Evolutionary conservation across 2,329 filamentous ascomycete genomes (phyloP).

Genomic region (Aspergillus aculeatinus): DNA sequence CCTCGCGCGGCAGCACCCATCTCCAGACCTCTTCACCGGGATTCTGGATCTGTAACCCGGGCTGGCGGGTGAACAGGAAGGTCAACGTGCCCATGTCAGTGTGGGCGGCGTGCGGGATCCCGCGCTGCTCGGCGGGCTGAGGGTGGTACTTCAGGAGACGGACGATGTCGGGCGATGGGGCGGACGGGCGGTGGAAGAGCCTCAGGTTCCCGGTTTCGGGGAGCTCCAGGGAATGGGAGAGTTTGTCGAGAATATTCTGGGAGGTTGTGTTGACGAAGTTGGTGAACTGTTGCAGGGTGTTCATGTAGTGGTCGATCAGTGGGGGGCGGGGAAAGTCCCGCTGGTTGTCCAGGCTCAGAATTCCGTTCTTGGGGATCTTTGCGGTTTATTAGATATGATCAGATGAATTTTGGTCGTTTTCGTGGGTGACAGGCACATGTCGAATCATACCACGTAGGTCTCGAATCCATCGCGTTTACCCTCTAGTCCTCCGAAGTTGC

Average conservation of each 20-base stretch:
- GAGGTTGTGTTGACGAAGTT: not conserved
- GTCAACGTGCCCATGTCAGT: conserved; percentile 58
- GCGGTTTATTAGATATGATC: not conserved
- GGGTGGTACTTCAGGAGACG: not conserved
- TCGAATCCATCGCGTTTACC: not conserved
- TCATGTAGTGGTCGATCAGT: not conserved
- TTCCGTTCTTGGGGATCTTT: not conserved
- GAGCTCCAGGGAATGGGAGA: not conserved
- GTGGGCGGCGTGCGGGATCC: conserved; percentile 2
- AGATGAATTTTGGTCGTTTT: no score
- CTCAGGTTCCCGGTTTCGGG: not conserved
- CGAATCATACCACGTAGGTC: not conserved
- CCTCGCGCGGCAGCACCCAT: conserved; percentile 54
- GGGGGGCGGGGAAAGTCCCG: not conserved
- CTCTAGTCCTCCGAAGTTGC: not conserved
- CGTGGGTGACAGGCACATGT: not conserved
- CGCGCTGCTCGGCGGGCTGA: not conserved
- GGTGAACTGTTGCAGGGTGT: not conserved
- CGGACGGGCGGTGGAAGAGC: not conserved
- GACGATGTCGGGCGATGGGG: not conserved
- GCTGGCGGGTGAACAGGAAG: conserved; percentile 57
- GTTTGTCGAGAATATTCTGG: not conserved
- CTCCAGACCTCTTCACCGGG: conserved; percentile 52
- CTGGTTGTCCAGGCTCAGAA: not conserved
- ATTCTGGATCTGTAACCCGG: conserved; percentile 58